Conservation (phyloP, 768 basidiomycete genomes). For the Bullera alba region DNA sequence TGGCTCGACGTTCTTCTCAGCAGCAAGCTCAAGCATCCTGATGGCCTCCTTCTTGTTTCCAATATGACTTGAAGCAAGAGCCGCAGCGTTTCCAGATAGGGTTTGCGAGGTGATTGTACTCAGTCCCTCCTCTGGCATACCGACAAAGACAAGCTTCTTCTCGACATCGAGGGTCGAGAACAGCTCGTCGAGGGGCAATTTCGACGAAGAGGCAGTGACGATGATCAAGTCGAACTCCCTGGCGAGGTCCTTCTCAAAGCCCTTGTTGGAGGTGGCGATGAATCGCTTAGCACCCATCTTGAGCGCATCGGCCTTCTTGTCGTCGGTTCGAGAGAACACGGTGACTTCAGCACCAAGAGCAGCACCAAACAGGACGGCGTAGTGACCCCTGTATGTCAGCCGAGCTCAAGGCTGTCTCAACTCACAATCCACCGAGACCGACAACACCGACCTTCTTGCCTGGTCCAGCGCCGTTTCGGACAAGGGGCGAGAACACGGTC, state of each 20-base stretch:
- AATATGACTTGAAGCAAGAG: conserved; percentile 48
- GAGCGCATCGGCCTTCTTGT: conserved; percentile 57
- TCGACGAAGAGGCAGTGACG: conserved; percentile 48
- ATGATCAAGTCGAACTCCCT: conserved; percentile 48
- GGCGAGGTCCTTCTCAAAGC: conserved; percentile 40
- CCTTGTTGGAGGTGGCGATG: conserved; percentile 49
- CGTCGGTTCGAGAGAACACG: conserved; percentile 57
- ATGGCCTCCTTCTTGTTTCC: conserved; percentile 58
- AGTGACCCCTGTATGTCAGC: conserved; percentile 29
- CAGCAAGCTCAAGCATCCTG: conserved; percentile 60
- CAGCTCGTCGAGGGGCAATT: conserved; percentile 53
- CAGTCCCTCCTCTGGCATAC: conserved; percentile 53
- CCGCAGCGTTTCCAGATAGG: conserved; percentile 40
- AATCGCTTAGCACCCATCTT: conserved; percentile 51
- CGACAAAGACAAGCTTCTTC: conserved; percentile 57
- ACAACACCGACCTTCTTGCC: conserved; percentile 62
- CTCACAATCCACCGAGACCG: conserved; percentile 57
- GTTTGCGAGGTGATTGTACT: conserved; percentile 48
- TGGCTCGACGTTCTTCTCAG: conserved; percentile 54
- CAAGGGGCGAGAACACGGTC: conserved; percentile 60
- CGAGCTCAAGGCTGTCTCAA: background rate
- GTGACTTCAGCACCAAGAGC: conserved; percentile 59
- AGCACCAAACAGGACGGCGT: conserved; percentile 50
- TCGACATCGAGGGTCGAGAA: conserved; percentile 54
- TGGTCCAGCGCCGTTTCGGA: conserved; percentile 54